A percentile compares a stretch with the other conserved stretches of the same genome.
These are phyloP conservation scores for Sarcomyxa edulis DNA, from an alignment of 768 basidiomycete genomes.

Conservation along the genomic window DNA sequence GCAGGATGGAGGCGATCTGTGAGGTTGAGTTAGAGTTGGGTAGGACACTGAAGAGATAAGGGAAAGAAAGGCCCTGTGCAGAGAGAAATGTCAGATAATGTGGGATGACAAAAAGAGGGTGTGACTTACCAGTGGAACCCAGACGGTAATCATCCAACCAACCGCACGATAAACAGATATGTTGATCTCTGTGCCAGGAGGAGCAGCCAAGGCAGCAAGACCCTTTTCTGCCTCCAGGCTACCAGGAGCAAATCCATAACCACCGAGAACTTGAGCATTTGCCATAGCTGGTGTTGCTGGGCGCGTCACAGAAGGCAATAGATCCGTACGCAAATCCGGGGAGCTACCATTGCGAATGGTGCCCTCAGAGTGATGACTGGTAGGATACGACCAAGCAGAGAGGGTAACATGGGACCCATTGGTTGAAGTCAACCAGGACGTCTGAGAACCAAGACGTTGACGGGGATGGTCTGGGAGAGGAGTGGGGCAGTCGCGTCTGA, in stretches of 20 bases:
- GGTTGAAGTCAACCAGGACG: conserved; percentile 69
- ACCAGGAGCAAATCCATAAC: conserved; percentile 56
- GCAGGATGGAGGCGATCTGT: conserved; percentile 37
- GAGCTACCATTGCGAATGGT: conserved; percentile 29
- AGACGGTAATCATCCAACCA: conserved; percentile 64
- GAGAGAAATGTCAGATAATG: conserved; percentile 1
- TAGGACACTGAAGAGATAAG: conserved; percentile 48
- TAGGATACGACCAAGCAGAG: conserved; percentile 68
- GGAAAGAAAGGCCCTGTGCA: conserved; percentile 55
- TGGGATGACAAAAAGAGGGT: neutral
- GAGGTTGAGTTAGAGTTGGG: conserved; percentile 30
- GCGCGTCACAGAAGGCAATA: conserved; percentile 34
- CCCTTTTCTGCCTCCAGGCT: conserved; percentile 48
- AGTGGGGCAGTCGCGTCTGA: conserved; percentile 48
- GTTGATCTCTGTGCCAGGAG: conserved; percentile 44
- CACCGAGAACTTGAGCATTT: conserved; percentile 59
- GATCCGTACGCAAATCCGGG: conserved; percentile 36
- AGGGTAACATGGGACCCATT: conserved; percentile 51
- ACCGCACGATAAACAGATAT: conserved; percentile 49
- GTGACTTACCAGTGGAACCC: conserved; percentile 61
- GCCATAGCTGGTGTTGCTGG: conserved; percentile 50
- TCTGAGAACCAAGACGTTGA: conserved; percentile 56
- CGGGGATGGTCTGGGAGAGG: conserved; percentile 33
- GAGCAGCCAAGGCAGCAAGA: conserved; percentile 36
- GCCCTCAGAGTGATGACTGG: conserved; percentile 33